Base-by-base conservation (phyloP, 345 rosid genomes). In the Mercurialis annua region DNA sequence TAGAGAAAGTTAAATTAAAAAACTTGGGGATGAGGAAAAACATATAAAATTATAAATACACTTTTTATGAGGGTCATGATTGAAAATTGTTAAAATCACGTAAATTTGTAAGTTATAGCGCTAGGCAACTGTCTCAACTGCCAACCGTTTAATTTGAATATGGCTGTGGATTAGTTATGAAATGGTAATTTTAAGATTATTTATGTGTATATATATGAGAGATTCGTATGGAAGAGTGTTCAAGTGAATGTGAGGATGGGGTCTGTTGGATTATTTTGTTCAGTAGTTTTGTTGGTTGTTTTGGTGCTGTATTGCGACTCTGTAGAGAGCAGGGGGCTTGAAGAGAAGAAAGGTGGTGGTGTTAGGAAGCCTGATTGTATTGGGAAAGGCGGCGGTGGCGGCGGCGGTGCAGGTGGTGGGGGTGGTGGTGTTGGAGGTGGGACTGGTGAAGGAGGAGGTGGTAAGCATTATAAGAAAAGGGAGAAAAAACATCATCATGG, bases 301-400 rank as follows among this genome's bases (percentile, higher is more conserved):
- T 62, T 74, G 51, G 18, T 65, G 23, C 65, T 63, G 68, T 33
- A 54, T 44, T n/a, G 24, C 30, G 64, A 21, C 16, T 61, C 48
- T 33, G 53, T 70, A 17, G 72, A 63, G 67, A 59, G 78, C 47
- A 66, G 82, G 78, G 61, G 60, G 66, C 52, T 72, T 16, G 64
- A 47, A 21, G 72, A 66, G 60, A 59, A 55, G 30, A 57, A 66
- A 29, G 46, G 38, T 30, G 75, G 27, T n/a, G 56, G 58, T 36
- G 65, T 67, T 66, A 77, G 68, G 70, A 69, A 77, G 36, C 78
- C 77, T 2, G 72, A 70, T n/a, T n/a, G n/a, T n/a, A n/a, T n/a
- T n/a, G n/a, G n/a, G n/a, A n/a, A n/a, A n/a, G n/a, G n/a, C n/a
- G n/a, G 49, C 64, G 69, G 69, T 59, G 74, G 69, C 47, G 53